Conservation (phyloP, 345 rosid genomes). For the Rhizophora mangle region DNA sequence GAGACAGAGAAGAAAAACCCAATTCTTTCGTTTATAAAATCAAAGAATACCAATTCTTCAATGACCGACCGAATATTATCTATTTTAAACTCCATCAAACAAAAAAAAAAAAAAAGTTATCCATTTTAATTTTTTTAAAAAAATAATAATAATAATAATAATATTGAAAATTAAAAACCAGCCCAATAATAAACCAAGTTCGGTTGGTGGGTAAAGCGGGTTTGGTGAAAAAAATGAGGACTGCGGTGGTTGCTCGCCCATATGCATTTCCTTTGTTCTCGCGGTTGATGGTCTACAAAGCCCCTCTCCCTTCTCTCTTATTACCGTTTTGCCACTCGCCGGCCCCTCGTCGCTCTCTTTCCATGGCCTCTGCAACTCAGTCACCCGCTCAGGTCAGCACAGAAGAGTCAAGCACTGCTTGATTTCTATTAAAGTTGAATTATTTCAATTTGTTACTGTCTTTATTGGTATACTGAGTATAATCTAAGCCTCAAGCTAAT, state of each 20-base stretch:
- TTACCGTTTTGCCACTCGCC: slow-evolving; percentile 30
- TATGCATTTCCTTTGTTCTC: slow-evolving; percentile 21
- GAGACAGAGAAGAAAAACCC: no score
- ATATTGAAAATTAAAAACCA: not conserved
- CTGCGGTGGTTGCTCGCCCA: slow-evolving; percentile 12
- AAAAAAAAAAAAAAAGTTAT: no score
- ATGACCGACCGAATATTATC: no score
- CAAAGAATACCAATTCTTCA: no score
- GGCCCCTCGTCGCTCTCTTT: slow-evolving; percentile 26
- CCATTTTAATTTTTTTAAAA: no score
- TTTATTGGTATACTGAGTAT: not conserved
- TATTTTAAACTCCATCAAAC: no score
- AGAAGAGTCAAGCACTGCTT: not conserved
- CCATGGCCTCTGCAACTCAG: slow-evolving; percentile 73
- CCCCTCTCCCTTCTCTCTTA: slow-evolving; percentile 21
- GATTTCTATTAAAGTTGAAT: not conserved
- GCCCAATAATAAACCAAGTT: not conserved
- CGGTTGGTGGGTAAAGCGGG: not conserved
- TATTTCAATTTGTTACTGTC: not conserved
- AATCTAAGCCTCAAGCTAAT: not conserved
- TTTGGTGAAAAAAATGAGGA: slow-evolving; percentile 27
- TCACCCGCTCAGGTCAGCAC: slow-evolving; percentile 51
- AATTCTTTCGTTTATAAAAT: no score
- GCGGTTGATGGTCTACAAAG: slow-evolving; percentile 26
- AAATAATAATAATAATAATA: not conserved